Evolutionary conservation across 2,329 filamentous ascomycete genomes (phyloP), one percentile per base, ranked within the genome.

Genomic region (Coniochaeta sp.): DNA sequence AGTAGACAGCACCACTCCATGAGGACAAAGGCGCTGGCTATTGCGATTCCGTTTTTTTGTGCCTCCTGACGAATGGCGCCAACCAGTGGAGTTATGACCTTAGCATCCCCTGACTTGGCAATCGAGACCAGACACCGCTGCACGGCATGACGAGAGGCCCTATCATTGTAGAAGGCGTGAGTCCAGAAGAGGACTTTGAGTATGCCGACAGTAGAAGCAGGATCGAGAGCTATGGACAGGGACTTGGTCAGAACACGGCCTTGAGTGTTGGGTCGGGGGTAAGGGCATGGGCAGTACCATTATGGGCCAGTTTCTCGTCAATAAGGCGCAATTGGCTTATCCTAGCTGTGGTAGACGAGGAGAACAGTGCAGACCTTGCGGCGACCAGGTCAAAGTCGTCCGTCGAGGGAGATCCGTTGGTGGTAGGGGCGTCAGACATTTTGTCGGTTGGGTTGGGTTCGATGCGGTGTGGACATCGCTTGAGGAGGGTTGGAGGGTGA

Each of bases 1-100:
- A 96, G 71, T 53, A 92, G 68, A 53, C 86, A 87, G 67, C 85
- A 90, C 92, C 92, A 99, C 67, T 96, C 89, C 13, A 94, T 78
- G 59, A 99, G 75, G 48, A 95, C 89, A 65, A 96, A 95, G 5
- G 91, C 88, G 68, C 84, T 95, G 40, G 79, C 82, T 14, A 87
- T 73, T 28, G 92, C 89, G 61, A 97, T 85, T 56, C 83, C 85
- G 16, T 79, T 73, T 67, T 95, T 96, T 56, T 81, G 77, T 13
- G 85, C 81, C 69, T 99, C 92, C 30, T 76, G 72, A 55, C 85
- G 81, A 53, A 96, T 68, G 48, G 79, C 79, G 40, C 78, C 75
- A 42, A 90, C 77, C 53, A 96, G 80, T 1, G 78, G 74, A 33
- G 81, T 73, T 48, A 94, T 70, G 24, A 80, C 69, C 33, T 83